Conservation (phyloP, 2,329 filamentous ascomycete genomes). For the Rhynchosporium secalis region DNA sequence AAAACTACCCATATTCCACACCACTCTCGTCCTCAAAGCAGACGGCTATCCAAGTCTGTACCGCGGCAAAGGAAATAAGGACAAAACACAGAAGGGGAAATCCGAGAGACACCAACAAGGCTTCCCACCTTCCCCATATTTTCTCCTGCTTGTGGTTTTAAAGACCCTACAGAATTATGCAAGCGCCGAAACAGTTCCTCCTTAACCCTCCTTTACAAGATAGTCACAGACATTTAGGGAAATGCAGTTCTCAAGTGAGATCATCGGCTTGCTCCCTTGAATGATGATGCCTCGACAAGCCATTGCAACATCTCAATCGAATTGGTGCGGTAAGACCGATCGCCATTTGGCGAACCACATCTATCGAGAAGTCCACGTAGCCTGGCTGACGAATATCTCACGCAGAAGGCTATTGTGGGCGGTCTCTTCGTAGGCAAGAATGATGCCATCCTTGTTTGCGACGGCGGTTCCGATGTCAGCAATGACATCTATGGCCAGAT, state of each 20-base stretch:
- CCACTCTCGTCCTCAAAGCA: too few species aligned
- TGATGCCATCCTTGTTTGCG: neutral
- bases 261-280: neutral
- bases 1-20: too few species aligned
- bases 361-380: neutral
- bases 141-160: too few species aligned
- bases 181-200: too few species aligned
- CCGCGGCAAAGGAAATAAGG: too few species aligned
- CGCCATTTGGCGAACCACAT: neutral
- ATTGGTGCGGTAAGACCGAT: neutral
- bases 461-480: neutral
- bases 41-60: too few species aligned
- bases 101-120: too few species aligned
- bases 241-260: neutral
- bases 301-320: neutral
- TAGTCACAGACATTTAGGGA: neutral
- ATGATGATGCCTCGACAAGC: neutral
- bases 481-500: neutral
- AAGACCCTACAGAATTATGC: too few species aligned
- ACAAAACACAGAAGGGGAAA: too few species aligned
- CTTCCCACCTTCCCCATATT: too few species aligned
- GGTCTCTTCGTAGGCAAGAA: neutral
- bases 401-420: neutral
- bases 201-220: neutral
- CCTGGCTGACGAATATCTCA: neutral